Conservation (phyloP, 768 basidiomycete genomes). For the Termitomyces bulborhizus region DNA sequence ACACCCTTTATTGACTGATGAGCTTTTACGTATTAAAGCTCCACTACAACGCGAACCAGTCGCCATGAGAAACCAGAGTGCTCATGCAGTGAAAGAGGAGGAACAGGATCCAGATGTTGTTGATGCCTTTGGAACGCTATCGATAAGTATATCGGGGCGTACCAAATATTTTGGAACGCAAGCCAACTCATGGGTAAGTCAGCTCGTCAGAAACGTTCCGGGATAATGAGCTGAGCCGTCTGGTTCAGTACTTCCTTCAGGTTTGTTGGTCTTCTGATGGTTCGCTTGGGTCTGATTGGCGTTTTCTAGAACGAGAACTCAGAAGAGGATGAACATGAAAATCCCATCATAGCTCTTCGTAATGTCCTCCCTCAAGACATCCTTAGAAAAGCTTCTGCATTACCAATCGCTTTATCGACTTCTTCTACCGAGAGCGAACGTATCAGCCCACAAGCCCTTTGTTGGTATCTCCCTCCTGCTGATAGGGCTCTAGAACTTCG, state of each 20-base stretch:
- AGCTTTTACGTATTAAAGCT: slow-evolving; percentile 69
- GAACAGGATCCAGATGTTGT: slow-evolving; percentile 62
- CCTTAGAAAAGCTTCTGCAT: slow-evolving; percentile 54
- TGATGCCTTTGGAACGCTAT: slow-evolving; percentile 77
- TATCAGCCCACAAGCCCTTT: slow-evolving; percentile 49
- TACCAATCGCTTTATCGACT: slow-evolving; percentile 49
- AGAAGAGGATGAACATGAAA: slow-evolving; percentile 49
- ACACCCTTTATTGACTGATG: slow-evolving; percentile 67
- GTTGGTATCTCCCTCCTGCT: slow-evolving; percentile 63
- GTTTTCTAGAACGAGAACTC: slow-evolving; percentile 51
- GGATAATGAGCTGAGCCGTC: slow-evolving; percentile 8
- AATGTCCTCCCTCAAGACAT: slow-evolving; percentile 57
- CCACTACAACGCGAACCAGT: slow-evolving; percentile 66
- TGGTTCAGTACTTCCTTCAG: slow-evolving; percentile 64
- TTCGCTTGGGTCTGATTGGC: slow-evolving; percentile 3
- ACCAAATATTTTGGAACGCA: slow-evolving; percentile 74
- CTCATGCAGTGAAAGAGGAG: slow-evolving; percentile 48
- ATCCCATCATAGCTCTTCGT: slow-evolving; percentile 42
- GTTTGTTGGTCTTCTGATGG: slow-evolving; percentile 17
- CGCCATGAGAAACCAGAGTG: slow-evolving; percentile 29
- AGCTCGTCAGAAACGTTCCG: slow-evolving; percentile 4
- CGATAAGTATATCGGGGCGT: slow-evolving; percentile 64
- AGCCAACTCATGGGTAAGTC: slow-evolving; percentile 70
- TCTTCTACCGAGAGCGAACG: slow-evolving; percentile 31
- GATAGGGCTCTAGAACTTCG: slow-evolving; percentile 57